These are phyloP conservation scores for Yamadazyma friedrichii DNA, from an alignment of 1,139 yeast genomes.

Conservation along the genomic window DNA sequence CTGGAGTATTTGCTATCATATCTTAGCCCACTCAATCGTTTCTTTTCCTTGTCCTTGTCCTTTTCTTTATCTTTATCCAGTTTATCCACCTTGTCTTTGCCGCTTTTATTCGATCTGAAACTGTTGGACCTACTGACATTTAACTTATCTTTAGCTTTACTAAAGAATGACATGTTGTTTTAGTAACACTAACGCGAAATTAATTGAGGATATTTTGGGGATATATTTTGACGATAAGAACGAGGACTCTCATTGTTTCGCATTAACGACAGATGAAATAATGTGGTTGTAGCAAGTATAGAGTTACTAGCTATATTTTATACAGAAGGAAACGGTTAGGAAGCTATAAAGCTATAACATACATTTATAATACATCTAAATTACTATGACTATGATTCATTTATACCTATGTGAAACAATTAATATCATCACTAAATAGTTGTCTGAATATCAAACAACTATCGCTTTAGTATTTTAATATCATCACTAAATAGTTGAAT, in stretches of 20 bases:
- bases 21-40: constrained; percentile 16
- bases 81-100: constrained; percentile 3
- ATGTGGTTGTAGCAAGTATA: too few relatives aligned
- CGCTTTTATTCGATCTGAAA: constrained; percentile 4
- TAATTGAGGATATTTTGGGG: neutral
- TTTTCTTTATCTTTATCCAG: constrained; percentile 8
- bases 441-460: too few relatives aligned
- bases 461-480: too few relatives aligned
- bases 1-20: constrained; percentile 9
- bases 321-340: too few relatives aligned
- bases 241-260: too few relatives aligned
- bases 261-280: too few relatives aligned
- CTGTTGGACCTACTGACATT: constrained; percentile 7
- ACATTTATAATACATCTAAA: too few relatives aligned
- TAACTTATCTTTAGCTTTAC: constrained; percentile 13
- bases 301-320: too few relatives aligned
- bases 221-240: neutral
- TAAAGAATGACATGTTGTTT: constrained; percentile 5
- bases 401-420: too few relatives aligned
- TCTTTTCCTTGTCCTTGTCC: constrained; percentile 14
- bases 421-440: too few relatives aligned
- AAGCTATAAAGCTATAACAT: constrained; percentile 12
- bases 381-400: too few relatives aligned
- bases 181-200: neutral
- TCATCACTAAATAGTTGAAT: too few relatives aligned